Conservation (phyloP, 495 filamentous ascomycete genomes). For the Penicillium longicatenatum region DNA sequence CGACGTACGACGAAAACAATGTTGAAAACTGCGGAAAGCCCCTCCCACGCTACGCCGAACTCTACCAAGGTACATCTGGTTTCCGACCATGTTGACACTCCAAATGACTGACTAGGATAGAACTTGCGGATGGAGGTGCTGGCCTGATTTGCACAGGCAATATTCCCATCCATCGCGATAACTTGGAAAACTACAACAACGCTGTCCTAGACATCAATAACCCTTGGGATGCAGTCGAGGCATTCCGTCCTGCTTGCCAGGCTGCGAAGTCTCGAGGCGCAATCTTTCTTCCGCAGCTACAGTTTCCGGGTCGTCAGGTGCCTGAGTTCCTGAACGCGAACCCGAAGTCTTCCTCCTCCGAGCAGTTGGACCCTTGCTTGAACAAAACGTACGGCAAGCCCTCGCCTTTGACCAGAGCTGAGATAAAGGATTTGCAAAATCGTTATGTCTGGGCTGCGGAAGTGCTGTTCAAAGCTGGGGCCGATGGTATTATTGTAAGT, state of each 20-base stretch:
- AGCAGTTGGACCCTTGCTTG: conserved; percentile 18
- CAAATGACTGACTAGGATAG: not conserved
- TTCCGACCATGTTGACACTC: not conserved
- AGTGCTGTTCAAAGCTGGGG: conserved; percentile 17
- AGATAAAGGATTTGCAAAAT: conserved; percentile 16
- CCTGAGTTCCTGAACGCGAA: conserved; percentile 20
- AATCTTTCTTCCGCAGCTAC: conserved; percentile 18
- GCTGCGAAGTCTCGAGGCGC: conserved; percentile 22
- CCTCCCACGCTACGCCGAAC: conserved; percentile 17
- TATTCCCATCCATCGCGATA: conserved; percentile 23
- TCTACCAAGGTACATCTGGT: conserved; percentile 16
- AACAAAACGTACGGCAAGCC: conserved; percentile 22
- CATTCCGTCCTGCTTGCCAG: conserved; percentile 18
- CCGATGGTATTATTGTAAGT: conserved; percentile 21
- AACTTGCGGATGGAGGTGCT: conserved; percentile 8
- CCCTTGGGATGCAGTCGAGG: conserved; percentile 21
- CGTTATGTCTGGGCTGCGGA: conserved; percentile 22
- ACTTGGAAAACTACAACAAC: conserved; percentile 25
- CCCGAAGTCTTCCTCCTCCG: conserved; percentile 16
- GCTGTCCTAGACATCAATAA: conserved; percentile 22
- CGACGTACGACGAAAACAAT: conserved; percentile 20
- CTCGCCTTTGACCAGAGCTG: conserved; percentile 11
- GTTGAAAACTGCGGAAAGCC: conserved; percentile 20
- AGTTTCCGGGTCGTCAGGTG: conserved; percentile 19
- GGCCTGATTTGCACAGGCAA: conserved; percentile 22